These are phyloP conservation scores for Aspergillus terreus DNA, from an alignment of 2,329 filamentous ascomycete genomes.

Conservation along the genomic window DNA sequence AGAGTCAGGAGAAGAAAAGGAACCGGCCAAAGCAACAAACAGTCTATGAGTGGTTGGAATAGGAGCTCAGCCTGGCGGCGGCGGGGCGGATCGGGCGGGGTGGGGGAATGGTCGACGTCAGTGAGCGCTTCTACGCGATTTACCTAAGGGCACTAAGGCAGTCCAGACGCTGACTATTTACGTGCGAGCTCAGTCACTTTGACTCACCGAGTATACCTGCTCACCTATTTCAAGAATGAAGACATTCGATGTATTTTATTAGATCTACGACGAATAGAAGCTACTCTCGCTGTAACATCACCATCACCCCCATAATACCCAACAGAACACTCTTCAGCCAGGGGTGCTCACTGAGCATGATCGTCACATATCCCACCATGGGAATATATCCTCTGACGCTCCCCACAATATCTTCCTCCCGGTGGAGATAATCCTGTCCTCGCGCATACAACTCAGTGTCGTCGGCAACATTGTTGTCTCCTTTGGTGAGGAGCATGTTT, in stretches of 20 bases:
- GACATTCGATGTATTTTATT: background rate
- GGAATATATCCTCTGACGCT: constrained; percentile 90
- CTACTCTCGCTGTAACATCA: constrained; percentile 86
- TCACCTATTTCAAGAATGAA: background rate
- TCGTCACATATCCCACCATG: constrained; percentile 95
- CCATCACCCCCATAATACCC: constrained; percentile 90
- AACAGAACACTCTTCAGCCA: constrained; percentile 96
- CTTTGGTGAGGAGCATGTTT: constrained; percentile 80
- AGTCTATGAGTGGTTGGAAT: background rate
- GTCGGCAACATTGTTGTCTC: constrained; percentile 92
- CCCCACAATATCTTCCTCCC: constrained; percentile 82
- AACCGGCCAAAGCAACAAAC: background rate
- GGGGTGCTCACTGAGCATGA: constrained; percentile 89
- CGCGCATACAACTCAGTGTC: constrained; percentile 87
- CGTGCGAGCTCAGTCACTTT: no score
- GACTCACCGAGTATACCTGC: no score
- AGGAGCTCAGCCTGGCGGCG: constrained; percentile 1
- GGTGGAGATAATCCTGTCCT: constrained; percentile 80
- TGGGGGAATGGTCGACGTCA: constrained; percentile 10
- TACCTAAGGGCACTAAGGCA: no score
- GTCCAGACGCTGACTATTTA: no score
- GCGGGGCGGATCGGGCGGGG: constrained; percentile 9
- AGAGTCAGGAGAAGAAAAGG: background rate
- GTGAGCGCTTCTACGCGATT: background rate
- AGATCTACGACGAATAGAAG: background rate